Percentiles rank a stretch among this genome's conserved stretches.
Conservation (phyloP, 441 rosid genomes). For the Codiaeum variegatum region DNA sequence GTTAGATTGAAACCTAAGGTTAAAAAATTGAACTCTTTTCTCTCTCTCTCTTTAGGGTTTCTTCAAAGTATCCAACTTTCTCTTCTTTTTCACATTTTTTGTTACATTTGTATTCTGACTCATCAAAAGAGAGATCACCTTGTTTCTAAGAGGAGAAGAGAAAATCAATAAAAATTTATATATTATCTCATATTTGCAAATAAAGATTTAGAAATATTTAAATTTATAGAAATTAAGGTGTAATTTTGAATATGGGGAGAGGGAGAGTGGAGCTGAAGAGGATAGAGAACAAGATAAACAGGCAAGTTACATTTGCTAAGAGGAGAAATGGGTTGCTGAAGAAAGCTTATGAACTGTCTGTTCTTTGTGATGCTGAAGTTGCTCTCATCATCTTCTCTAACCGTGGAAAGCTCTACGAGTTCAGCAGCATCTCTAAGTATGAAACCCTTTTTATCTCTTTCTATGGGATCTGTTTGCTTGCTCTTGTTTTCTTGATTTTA, state of each 20-base stretch:
- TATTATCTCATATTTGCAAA: neutral
- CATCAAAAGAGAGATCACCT: conserved; percentile 28
- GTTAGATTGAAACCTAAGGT: conserved; percentile 30
- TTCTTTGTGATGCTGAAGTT: conserved; percentile 84
- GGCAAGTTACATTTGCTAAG: conserved; percentile 90
- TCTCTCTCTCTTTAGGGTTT: conserved; percentile 48
- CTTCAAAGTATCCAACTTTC: conserved; percentile 24
- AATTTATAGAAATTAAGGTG: too few relatives aligned
- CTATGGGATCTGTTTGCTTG: conserved; percentile 21
- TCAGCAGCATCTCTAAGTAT: conserved; percentile 71
- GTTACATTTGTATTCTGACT: conserved; percentile 24
- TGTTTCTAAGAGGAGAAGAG: conserved; percentile 29
- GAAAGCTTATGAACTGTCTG: conserved; percentile 85
- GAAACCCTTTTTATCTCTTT: neutral
- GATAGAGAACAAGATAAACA: conserved; percentile 94
- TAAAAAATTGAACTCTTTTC: conserved; percentile 16
- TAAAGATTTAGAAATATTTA: neutral
- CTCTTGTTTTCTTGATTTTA: too few relatives aligned
- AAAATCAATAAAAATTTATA: too few relatives aligned
- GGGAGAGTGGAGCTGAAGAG: conserved; percentile 91
- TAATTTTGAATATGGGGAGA: conserved; percentile 54
- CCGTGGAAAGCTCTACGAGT: conserved; percentile 89
- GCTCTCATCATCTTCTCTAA: conserved; percentile 87
- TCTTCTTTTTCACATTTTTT: conserved; percentile 36
- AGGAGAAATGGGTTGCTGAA: conserved; percentile 83